A percentile compares a stretch with the other conserved stretches of the same genome.
Evolutionary conservation across 305 asterid species (phyloP).

Genomic region (Solanum hybrid): DNA sequence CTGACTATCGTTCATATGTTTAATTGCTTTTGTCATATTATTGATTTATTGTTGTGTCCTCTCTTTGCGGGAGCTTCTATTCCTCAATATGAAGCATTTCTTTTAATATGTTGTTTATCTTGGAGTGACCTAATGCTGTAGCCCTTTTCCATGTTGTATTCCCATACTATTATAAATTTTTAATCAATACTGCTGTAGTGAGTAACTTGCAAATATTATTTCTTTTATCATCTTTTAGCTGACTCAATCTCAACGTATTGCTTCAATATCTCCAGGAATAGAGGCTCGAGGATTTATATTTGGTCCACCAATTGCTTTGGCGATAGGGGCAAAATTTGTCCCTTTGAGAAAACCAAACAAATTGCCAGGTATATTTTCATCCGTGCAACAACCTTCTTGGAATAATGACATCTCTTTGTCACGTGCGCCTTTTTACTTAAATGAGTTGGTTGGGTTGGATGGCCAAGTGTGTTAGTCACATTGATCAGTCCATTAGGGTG

Average conservation of each 20-base stretch:
- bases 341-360: conserved; percentile 74
- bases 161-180: background rate
- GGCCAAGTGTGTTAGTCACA: background rate
- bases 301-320: conserved; percentile 77
- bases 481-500: background rate
- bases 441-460: background rate
- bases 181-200: background rate
- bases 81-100: background rate
- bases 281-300: conserved; percentile 85
- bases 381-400: background rate
- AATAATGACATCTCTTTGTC: background rate
- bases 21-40: background rate
- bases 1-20: background rate
- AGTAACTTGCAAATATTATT: background rate
- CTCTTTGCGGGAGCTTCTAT: background rate
- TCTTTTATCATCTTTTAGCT: background rate
- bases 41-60: background rate
- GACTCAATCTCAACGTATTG: background rate
- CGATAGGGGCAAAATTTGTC: conserved; percentile 82
- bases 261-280: conserved; percentile 35
- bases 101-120: background rate
- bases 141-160: background rate
- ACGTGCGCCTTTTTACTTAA: background rate
- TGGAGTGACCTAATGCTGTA: background rate
- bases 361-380: conserved; percentile 45